These are phyloP conservation scores for Sungouiella thailandica DNA, from an alignment of 805 yeast species.

Conservation along the genomic window DNA sequence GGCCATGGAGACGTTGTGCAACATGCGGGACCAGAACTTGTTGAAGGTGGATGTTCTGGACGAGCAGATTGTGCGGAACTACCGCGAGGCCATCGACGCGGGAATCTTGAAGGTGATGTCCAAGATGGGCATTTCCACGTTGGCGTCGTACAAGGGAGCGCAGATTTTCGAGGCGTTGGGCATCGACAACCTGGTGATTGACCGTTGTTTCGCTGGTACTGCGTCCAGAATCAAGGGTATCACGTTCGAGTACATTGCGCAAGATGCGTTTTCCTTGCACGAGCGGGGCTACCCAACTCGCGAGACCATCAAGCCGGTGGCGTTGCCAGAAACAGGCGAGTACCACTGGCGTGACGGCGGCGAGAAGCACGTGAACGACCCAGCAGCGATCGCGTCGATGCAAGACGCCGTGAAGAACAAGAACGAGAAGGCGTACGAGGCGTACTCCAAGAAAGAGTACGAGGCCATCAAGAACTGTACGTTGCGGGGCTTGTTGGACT, in stretches of 20 bases:
- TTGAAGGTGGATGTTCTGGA: constrained; percentile 52
- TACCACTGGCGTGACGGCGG: constrained; percentile 99
- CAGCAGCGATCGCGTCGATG: constrained; percentile 87
- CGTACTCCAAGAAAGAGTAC: constrained; percentile 82
- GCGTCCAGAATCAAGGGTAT: constrained; percentile 96
- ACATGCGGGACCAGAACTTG: constrained; percentile 78
- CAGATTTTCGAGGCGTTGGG: constrained; percentile 97
- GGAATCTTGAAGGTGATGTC: constrained; percentile 97
- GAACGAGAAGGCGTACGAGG: constrained; percentile 88
- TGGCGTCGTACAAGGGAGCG: constrained; percentile 98
- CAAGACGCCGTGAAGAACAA: constrained; percentile 99
- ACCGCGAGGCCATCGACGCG: constrained; percentile 78
- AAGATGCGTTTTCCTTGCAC: constrained; percentile 91
- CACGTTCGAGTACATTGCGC: constrained; percentile 92
- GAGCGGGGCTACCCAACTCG: constrained; percentile 87
- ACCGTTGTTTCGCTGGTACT: constrained; percentile 94
- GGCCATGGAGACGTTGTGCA: constrained; percentile 82
- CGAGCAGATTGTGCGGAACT: constrained; percentile 64
- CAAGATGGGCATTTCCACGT: constrained; percentile 97
- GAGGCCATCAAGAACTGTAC: constrained; percentile 93
- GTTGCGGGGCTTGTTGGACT: constrained; percentile 86
- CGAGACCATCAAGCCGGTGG: constrained; percentile 61
- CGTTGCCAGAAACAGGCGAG: constrained; percentile 92
- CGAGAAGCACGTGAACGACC: constrained; percentile 90
- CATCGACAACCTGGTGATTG: constrained; percentile 90